Evolutionary conservation across 805 yeast species (phyloP).

Genomic region (Cyberlindnera euphorbiiphila): DNA sequence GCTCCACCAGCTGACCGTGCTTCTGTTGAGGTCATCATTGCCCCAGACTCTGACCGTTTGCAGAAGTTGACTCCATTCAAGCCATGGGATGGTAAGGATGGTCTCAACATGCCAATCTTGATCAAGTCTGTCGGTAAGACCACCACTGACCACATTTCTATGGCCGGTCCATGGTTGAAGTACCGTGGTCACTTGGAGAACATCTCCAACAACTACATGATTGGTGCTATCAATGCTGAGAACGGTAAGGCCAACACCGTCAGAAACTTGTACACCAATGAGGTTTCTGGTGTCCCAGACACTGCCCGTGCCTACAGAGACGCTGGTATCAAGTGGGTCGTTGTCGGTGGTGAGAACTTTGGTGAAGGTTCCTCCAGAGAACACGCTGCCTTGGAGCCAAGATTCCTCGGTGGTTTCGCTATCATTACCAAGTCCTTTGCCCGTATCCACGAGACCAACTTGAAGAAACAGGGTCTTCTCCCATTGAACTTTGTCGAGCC

Average conservation of each 20-base stretch:
- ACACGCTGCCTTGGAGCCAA: conserved; percentile 99
- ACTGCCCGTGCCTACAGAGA: conserved; percentile 94
- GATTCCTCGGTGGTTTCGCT: conserved; percentile 97
- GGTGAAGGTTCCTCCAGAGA: conserved; percentile 99
- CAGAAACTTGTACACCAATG: conserved; percentile 88
- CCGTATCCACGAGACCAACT: conserved; percentile 95
- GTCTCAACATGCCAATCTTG: conserved; percentile 82
- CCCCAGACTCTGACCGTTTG: conserved; percentile 94
- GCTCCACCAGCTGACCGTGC: conserved; percentile 92
- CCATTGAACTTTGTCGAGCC: conserved; percentile 91
- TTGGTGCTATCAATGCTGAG: conserved; percentile 97
- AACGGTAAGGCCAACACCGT: conserved; percentile 91
- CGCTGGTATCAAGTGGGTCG: conserved; percentile 91
- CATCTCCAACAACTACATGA: conserved; percentile 98
- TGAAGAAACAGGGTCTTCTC: conserved; percentile 96
- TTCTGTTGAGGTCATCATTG: conserved; percentile 65
- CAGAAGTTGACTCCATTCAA: conserved; percentile 91
- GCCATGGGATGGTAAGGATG: conserved; percentile 96
- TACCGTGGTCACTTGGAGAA: conserved; percentile 99
- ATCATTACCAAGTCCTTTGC: conserved; percentile 97
- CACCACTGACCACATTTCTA: conserved; percentile 98
- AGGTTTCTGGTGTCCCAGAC: conserved; percentile 93
- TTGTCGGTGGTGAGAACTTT: conserved; percentile 96
- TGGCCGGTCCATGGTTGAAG: conserved; percentile 99
- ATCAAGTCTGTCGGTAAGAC: conserved; percentile 97